Base-by-base conservation (phyloP, 176 grass and related monocot species). In the Raddia distichophylla region DNA sequence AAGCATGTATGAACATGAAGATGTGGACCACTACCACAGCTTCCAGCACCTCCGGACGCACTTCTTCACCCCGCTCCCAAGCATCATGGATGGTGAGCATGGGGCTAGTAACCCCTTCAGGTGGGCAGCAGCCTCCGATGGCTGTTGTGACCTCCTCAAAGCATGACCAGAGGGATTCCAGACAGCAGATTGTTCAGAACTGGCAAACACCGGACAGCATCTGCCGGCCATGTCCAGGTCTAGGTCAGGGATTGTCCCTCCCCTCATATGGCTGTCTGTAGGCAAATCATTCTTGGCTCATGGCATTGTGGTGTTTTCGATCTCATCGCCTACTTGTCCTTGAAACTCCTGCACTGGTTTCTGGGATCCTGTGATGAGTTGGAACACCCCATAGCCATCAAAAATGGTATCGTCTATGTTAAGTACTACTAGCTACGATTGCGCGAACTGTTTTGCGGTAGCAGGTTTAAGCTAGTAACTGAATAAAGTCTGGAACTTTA, bases 221-320 rank as follows among this genome's bases (percentile, higher is more conserved):
- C 67, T 51, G 80, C 86, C 15, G 14, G 74, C 1, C 7, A 10
- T 32, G 60, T 19, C 77, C 71, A 64, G 33, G 66, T 83, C 80
- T 68, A 76, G 84, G 66, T 60, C 35, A 79, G 80, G 90, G 86
- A 57, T 75, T 10, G 55, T 43, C 84, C 65, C 78, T 66, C 53
- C 82, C 55, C 32, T 35, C 47, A 5, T 87, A 69, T 80, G 91
- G 91, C 76, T 89, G 62, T 22, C 75, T 40, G 58, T 59, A 84
- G 96, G 96, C 96, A 99, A 99, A 46, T 99, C 93, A 99, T 99
- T 93, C 96, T 99, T 99, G 96, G 96, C 96, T 99, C 1, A 67
- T 78, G 63, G 82, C 48, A 61, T 68, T 63, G 72, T 78, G 63
- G 79, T 66, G 75, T 20, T 69, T 45, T 69, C 47, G 2, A 3